These are phyloP conservation scores for Discostella stelligeroides DNA, from an alignment of 108 stramenopile genomes.

Conservation along the genomic window DNA sequence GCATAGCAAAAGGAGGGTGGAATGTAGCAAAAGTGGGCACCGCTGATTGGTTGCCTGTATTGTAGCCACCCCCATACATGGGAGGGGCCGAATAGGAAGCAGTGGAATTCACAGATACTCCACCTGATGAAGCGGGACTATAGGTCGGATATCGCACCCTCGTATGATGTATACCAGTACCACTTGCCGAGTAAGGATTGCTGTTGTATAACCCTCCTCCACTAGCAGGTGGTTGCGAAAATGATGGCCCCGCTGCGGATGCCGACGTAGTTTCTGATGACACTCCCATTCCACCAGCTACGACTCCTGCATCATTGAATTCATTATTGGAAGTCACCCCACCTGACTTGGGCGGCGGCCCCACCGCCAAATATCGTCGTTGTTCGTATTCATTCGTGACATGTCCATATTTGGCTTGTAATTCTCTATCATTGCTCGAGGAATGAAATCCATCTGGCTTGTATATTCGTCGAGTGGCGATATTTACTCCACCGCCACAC, in stretches of 20 bases:
- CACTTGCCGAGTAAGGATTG: slow-evolving; percentile 1
- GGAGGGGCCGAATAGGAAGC: slow-evolving; percentile 18
- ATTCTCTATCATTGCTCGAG: slow-evolving; percentile 71
- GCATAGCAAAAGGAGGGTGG: not conserved
- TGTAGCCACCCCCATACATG: slow-evolving; percentile 13
- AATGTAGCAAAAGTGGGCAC: slow-evolving; percentile 40
- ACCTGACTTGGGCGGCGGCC: slow-evolving; percentile 44
- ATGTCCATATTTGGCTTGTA: slow-evolving; percentile 88
- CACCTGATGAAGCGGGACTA: not conserved
- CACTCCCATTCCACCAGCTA: no score
- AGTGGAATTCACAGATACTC: not conserved
- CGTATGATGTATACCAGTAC: not conserved
- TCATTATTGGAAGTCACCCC: slow-evolving; percentile 3
- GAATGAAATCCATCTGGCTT: slow-evolving; percentile 92
- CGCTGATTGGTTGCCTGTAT: slow-evolving; percentile 3
- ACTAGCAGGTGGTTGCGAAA: no score
- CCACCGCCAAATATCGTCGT: slow-evolving; percentile 30
- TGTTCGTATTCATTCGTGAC: slow-evolving; percentile 38
- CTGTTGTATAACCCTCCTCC: not conserved
- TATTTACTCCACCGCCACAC: not conserved
- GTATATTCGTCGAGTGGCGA: slow-evolving; percentile 28
- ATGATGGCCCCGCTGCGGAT: not conserved
- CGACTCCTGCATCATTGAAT: not conserved
- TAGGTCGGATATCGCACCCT: not conserved
- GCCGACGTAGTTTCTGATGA: no score